phyloP scores from a whole-genome alignment of 495 filamentous ascomycete species.

The Lepidopterella palustris region DNA sequence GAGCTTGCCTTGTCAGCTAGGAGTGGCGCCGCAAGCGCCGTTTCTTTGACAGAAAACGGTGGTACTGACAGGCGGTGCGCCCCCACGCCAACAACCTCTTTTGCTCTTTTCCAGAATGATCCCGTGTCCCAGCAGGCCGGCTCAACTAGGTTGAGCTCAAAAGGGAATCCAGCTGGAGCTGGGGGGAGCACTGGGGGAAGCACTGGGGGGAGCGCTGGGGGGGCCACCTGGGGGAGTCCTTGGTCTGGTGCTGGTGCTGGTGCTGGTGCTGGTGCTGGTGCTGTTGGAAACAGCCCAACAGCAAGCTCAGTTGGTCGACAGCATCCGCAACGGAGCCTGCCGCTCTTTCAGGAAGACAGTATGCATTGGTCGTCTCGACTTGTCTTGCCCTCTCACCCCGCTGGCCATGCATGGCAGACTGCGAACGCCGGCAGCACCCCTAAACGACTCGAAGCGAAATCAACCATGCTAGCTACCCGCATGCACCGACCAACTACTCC shows the following conservation, averaged over 20 bases:
- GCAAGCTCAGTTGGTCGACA: neutral
- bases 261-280: neutral
- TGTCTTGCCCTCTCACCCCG: no score
- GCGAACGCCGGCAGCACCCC: neutral
- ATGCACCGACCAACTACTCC: neutral
- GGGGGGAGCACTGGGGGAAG: neutral
- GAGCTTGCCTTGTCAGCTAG: neutral
- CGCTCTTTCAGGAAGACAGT: neutral
- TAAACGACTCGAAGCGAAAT: neutral
- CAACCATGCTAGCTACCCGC: neutral
- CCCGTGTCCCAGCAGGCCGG: neutral
- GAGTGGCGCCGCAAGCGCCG: slow-evolving; percentile 2
- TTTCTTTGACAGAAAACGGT: slow-evolving; percentile 1
- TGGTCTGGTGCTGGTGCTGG: neutral
- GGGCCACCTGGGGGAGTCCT: no score
- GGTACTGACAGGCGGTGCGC: neutral
- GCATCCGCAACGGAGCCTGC: neutral
- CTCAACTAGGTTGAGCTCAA: neutral
- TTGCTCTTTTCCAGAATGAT: neutral
- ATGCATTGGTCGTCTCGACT: no score
- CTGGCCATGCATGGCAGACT: no score
- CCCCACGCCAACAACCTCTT: neutral
- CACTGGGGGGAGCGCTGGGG: neutral
- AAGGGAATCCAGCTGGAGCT: neutral
- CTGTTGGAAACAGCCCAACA: neutral